Conservation (phyloP, 768 basidiomycete genomes). For the Suillus alpinus region DNA sequence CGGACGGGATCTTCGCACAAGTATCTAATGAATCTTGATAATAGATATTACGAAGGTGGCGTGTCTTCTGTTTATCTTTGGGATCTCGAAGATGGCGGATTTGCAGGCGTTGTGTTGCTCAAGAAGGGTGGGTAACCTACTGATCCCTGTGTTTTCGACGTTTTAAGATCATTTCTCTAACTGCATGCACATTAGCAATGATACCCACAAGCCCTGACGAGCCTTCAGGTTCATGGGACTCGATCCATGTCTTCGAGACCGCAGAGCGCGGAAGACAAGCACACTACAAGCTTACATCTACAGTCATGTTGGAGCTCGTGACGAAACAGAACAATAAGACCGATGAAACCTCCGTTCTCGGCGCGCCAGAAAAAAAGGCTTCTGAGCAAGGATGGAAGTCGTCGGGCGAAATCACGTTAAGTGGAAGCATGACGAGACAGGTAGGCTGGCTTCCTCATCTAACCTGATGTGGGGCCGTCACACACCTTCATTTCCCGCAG, state of each 20-base stretch:
- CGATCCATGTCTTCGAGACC: conserved; percentile 96
- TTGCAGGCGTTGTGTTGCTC: conserved; percentile 93
- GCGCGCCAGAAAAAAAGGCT: conserved; percentile 33
- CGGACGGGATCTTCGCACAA: not conserved
- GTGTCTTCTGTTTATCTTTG: conserved; percentile 96
- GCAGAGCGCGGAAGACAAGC: conserved; percentile 89
- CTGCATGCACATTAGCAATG: conserved; percentile 47
- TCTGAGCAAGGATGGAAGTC: conserved; percentile 50
- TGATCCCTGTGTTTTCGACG: not conserved
- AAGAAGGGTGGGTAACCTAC: conserved; percentile 72
- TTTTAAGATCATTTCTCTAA: conserved; percentile 6
- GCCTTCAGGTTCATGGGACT: conserved; percentile 92
- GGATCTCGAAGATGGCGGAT: conserved; percentile 95
- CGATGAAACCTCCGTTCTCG: conserved; percentile 20
- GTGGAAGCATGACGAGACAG: conserved; percentile 98
- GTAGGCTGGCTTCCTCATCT: conserved; percentile 41
- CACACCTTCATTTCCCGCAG: conserved; percentile 37
- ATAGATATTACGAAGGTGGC: conserved; percentile 96
- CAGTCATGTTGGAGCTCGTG: conserved; percentile 91
- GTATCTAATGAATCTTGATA: not conserved
- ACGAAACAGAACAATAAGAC: conserved; percentile 42
- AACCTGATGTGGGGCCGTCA: conserved; percentile 9
- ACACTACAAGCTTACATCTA: conserved; percentile 96
- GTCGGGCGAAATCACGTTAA: conserved; percentile 77
- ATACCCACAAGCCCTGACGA: conserved; percentile 51